Evolutionary conservation across 2,329 filamentous ascomycete genomes (phyloP), one percentile per base, ranked within the genome.

Genomic region (Capronia epimyces): DNA sequence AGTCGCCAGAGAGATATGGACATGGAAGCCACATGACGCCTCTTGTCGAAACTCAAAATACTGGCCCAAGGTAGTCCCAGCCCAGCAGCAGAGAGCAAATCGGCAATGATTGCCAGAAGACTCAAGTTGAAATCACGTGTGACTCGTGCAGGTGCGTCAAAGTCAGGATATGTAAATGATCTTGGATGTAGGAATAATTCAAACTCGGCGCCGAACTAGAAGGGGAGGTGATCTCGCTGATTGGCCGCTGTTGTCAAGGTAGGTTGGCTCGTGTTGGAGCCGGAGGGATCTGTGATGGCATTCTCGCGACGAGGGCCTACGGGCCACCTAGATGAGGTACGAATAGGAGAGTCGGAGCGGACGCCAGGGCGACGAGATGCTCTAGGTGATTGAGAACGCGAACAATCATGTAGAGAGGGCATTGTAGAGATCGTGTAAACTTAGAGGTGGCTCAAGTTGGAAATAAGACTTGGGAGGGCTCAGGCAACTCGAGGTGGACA

Each of bases 11-110:
- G 25, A 22, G 27, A 34, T 34, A 20, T 46, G 43, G 16, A 46
- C 16, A 20, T 46, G 43, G 29, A 22, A 46, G 10, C 43, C 43
- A 21, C 43, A 46, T 6, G 43, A 46, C 18, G 43, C 43, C 34
- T 46, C 43, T 21, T 15, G 15, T 18, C 29, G 43, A 7, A 46
- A 34, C 29, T 46, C 43, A 29, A 46, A 46, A 34, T 34, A 7
- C 13, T 20, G n/a, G 15, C 32, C 20, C n/a, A 46, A 29, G 21
- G 43, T 29, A 20, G 27, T 29, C 43, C 43, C 8, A 21, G 18
- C 8, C n/a, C 36, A 9, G 36, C 27, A 7, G 8, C 13, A 7
- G 27, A 29, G 8, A 29, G 13, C 8, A 29, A 7, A 29, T 29
- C 27, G 27, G 27, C 27, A 29, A 29, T 29, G 27, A 29, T 13